A percentile compares a stretch with the other conserved stretches of the same genome.
Conservation (phyloP, 106 monocot genomes). For the Ottelia alismoides region DNA sequence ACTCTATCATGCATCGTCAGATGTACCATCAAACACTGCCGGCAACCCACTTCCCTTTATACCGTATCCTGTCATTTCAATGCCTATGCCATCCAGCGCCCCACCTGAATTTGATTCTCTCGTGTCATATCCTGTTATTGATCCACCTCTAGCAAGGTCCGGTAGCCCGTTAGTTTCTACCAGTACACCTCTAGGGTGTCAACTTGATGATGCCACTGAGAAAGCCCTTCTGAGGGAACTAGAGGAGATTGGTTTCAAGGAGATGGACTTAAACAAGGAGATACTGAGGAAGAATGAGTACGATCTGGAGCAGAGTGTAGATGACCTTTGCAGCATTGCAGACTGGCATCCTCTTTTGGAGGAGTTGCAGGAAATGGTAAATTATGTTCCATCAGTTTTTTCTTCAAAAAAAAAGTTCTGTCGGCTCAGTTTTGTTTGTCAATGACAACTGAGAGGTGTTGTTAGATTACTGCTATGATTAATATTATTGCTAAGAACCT, state of each 20-base stretch:
- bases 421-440: background rate
- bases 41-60: too few relatives aligned
- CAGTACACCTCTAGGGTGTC: too few relatives aligned
- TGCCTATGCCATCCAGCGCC: background rate
- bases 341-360: conserved; percentile 81
- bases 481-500: too few relatives aligned
- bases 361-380: conserved; percentile 80
- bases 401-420: background rate
- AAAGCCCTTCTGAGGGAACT: conserved; percentile 53
- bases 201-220: conserved; percentile 27
- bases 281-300: conserved; percentile 69
- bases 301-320: conserved; percentile 57
- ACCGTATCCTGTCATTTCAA: too few relatives aligned
- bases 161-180: too few relatives aligned
- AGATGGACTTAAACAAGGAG: conserved; percentile 79
- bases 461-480: background rate
- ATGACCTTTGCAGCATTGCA: conserved; percentile 55
- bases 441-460: background rate
- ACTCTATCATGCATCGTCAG: too few relatives aligned
- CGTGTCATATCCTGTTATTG: conserved; percentile 24
- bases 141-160: background rate
- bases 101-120: background rate
- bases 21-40: too few relatives aligned
- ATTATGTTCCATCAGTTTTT: background rate
- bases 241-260: conserved; percentile 77